Base-by-base conservation (phyloP, 23 red algal genomes). In the Gracilaria domingensis region DNA sequence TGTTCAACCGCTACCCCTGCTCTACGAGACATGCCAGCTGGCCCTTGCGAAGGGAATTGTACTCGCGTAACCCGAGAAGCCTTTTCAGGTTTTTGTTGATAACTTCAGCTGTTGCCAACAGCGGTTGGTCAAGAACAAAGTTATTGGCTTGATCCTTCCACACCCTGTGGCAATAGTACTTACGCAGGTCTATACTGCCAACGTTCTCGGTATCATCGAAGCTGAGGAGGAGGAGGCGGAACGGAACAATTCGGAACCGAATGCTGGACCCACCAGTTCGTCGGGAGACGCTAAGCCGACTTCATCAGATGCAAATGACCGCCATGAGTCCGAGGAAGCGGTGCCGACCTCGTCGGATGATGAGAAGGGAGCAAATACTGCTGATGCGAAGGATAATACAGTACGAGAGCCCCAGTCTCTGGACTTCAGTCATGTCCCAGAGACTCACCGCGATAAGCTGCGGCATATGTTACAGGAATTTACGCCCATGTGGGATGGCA, bases 401-500 rank as follows among this genome's bases (percentile, higher is more conserved):
- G 11, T 45, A 11, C 42, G 11, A 11, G 42, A 45, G 42, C 42
- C 11, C 42, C 5, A 45, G 42, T 45, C 42, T 45, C 42, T 45
- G 42, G 42, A 45, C 42, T 45, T 45, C 42, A 45, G 11, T 11
- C 42, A 45, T 45, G 42, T 45, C 42, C 5, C 42, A 45, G 42
- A 11, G 42, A 7, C 42, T 45, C 21, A 51, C 50, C 38, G 21
- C 6, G 3, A 55, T 30, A 50, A 35, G 32, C 77, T n/a, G 11
- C 33, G 23, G 37, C 18, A 55, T 21, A 81, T 81, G 45, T 5
- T 81, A 0, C 39, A 9, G 18, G 33, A 57, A 37, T 70, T 50
- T 26, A 35, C 21, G 18, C n/a, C 29, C 33, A 81, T 81, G 77
- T 81, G 32, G 77, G 36, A 81, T 57, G 50, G 77, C 0, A 25